Evolutionary conservation across 495 filamentous ascomycete species (phyloP).

Genomic region (Aspergillus carlsbadensis): DNA sequence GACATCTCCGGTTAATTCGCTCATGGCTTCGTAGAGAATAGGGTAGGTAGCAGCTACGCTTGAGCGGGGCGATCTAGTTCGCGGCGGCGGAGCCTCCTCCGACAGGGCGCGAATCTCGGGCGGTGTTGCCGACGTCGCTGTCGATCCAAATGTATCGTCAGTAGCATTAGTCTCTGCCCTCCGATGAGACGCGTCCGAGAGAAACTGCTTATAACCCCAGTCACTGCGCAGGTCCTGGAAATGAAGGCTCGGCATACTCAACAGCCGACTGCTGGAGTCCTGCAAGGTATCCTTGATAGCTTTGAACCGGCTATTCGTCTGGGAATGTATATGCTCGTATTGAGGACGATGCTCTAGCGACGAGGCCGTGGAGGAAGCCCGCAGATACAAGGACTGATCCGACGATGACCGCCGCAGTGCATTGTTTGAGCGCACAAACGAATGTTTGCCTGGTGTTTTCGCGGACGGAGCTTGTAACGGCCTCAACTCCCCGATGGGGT

Average conservation of each 20-base stretch:
- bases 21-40: slow-evolving; percentile 62
- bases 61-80: slow-evolving; percentile 29
- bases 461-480: slow-evolving; percentile 24
- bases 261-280: slow-evolving; percentile 74
- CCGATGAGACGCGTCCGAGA: slow-evolving; percentile 21
- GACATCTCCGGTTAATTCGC: slow-evolving; percentile 75
- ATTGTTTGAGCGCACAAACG: slow-evolving; percentile 31
- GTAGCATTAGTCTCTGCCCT: slow-evolving; percentile 17
- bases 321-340: slow-evolving; percentile 71
- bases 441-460: slow-evolving; percentile 35
- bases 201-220: slow-evolving; percentile 35
- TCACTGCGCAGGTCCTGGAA: slow-evolving; percentile 49
- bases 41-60: slow-evolving; percentile 37
- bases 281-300: slow-evolving; percentile 86
- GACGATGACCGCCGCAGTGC: slow-evolving; percentile 64
- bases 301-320: slow-evolving; percentile 84
- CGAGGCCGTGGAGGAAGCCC: slow-evolving; percentile 68
- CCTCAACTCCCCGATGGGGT: slow-evolving; percentile 29
- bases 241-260: slow-evolving; percentile 56
- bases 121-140: background rate
- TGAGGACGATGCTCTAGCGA: slow-evolving; percentile 85
- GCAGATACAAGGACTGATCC: slow-evolving; percentile 68
- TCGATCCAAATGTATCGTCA: background rate
- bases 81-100: slow-evolving; percentile 8
- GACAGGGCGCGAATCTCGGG: background rate